phyloP scores from a whole-genome alignment of 1,284 basidiomycete genomes.

The Pseudozyma hubeiensis region DNA sequence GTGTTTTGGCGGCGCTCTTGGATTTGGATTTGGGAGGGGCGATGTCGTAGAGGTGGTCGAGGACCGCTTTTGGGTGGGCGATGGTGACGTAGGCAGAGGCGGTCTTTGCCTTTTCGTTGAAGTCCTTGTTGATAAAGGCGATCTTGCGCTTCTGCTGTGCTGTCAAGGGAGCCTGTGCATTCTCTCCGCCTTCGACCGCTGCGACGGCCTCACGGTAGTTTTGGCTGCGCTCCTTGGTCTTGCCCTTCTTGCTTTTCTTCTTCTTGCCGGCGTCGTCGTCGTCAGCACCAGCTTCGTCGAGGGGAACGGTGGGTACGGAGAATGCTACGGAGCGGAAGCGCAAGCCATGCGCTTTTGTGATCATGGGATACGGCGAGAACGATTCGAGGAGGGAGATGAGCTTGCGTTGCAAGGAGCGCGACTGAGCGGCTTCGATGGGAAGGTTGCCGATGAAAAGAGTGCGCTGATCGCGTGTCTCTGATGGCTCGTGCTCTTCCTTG shows the following conservation, averaged over 20 bases:
- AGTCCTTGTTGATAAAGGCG: constrained; percentile 89
- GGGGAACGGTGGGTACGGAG: constrained; percentile 63
- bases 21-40: constrained; percentile 32
- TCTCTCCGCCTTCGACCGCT: constrained; percentile 60
- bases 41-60: constrained; percentile 33
- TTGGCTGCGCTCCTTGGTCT: constrained; percentile 72
- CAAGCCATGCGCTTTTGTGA: constrained; percentile 55
- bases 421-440: constrained; percentile 80
- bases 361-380: constrained; percentile 55
- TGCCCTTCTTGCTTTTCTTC: constrained; percentile 65
- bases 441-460: constrained; percentile 96
- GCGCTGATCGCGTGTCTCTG: constrained; percentile 75
- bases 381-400: constrained; percentile 68
- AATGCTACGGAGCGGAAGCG: constrained; percentile 69
- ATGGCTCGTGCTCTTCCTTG: constrained; percentile 50
- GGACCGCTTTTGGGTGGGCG: constrained; percentile 47
- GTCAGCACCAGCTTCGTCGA: constrained; percentile 64
- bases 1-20: constrained; percentile 17
- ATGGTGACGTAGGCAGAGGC: constrained; percentile 67
- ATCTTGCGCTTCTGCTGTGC: constrained; percentile 91
- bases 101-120: constrained; percentile 60
- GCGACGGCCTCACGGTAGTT: constrained; percentile 75
- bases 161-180: constrained; percentile 75
- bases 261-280: constrained; percentile 40
- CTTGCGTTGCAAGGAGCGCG: constrained; percentile 64